Evolutionary conservation across 1,284 basidiomycete species (phyloP).

Genomic region (Puccinia hordei): DNA sequence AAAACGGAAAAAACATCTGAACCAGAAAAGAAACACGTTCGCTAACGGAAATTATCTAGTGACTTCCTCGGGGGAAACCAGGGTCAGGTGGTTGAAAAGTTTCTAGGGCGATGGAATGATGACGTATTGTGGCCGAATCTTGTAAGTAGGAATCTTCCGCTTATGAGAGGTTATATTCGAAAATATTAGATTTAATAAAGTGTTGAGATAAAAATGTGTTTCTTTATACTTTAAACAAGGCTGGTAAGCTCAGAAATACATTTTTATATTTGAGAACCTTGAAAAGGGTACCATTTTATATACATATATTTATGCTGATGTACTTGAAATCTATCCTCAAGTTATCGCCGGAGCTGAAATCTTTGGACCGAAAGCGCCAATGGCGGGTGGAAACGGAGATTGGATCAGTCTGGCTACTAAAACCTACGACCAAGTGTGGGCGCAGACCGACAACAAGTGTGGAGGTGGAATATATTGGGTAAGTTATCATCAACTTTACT

Average conservation of each 20-base stretch:
- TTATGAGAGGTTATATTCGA: too few species aligned
- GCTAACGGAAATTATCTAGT: constrained; percentile 27
- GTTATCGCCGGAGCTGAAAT: constrained; percentile 38
- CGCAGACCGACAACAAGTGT: constrained; percentile 31
- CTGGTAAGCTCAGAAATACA: neutral
- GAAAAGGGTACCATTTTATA: too few species aligned
- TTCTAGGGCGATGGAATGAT: constrained; percentile 43
- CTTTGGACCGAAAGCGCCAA: constrained; percentile 12
- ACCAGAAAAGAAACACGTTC: too few species aligned
- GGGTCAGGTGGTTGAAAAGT: too few species aligned
- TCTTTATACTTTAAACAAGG: neutral
- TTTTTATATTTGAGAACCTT: too few species aligned
- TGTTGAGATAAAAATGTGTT: too few species aligned
- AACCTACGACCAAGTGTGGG: constrained; percentile 33
- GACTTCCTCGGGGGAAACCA: constrained; percentile 29
- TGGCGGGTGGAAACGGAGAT: constrained; percentile 20
- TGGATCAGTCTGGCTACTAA: constrained; percentile 42
- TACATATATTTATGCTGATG: too few species aligned
- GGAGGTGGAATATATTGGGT: constrained; percentile 48
- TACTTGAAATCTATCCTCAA: too few species aligned
- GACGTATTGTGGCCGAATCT: constrained; percentile 40
- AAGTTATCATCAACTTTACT: neutral
- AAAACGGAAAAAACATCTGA: too few species aligned
- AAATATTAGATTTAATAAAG: too few species aligned
- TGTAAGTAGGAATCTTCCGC: too few species aligned